A percentile compares a stretch with the other conserved stretches of the same genome.
Conservation (phyloP, 2,329 filamentous ascomycete genomes). For the Claviceps arundinis region DNA sequence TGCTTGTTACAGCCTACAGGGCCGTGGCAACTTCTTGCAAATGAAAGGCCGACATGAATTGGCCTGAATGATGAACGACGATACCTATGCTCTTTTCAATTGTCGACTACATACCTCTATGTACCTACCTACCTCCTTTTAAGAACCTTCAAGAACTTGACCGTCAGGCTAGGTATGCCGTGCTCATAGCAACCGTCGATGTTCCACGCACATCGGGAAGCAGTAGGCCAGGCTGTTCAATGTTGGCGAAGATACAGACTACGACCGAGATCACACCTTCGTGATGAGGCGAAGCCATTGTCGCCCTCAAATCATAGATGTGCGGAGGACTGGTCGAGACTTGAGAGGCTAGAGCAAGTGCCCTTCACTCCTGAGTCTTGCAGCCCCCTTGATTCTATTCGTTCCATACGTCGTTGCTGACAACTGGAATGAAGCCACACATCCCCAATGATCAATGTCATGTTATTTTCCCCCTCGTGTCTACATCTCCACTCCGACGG, state of each 20-base stretch:
- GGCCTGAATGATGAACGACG: neutral
- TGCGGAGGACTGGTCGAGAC: neutral
- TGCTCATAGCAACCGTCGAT: neutral
- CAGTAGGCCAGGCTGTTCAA: neutral
- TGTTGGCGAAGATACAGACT: neutral
- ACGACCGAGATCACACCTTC: neutral
- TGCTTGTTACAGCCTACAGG: neutral
- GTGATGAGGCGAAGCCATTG: neutral
- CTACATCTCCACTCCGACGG: constrained; percentile 1
- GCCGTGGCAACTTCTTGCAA: neutral
- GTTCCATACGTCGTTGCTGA: constrained; percentile 5
- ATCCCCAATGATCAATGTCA: neutral
- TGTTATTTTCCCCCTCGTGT: neutral
- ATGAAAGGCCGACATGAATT: neutral
- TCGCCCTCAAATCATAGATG: neutral
- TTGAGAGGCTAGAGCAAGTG: neutral
- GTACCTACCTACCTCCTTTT: neutral
- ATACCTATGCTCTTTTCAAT: too few relatives aligned
- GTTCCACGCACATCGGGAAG: neutral
- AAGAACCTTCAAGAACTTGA: too few relatives aligned
- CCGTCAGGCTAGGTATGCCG: too few relatives aligned
- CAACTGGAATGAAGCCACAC: constrained; percentile 8
- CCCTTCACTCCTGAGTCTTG: constrained; percentile 1
- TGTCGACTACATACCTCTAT: neutral
- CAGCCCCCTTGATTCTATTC: neutral